Conservation (phyloP, 225 moss, liverwort and hornwort genomes). For the Asterella californica region DNA sequence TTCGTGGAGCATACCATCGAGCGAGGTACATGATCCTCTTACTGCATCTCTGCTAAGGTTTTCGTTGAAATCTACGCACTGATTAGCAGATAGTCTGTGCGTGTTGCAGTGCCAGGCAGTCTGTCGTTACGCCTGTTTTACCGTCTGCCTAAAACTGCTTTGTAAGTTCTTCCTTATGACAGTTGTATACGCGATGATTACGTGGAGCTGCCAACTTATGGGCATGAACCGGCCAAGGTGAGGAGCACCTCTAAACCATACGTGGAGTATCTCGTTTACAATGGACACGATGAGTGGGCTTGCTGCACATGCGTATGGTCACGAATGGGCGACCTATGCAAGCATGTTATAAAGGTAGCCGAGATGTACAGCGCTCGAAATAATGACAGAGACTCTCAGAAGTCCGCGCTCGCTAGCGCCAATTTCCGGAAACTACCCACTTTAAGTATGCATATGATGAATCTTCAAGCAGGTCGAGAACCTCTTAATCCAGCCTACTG, state of each 20-base stretch:
- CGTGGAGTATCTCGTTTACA: slow-evolving; percentile 26
- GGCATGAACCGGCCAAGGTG: slow-evolving; percentile 26
- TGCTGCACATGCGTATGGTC: slow-evolving; percentile 30
- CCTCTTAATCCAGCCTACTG: neutral
- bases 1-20: slow-evolving; percentile 29
- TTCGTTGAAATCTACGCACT: neutral
- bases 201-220: slow-evolving; percentile 25
- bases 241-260: slow-evolving; percentile 28
- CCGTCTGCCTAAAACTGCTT: neutral
- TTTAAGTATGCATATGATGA: slow-evolving; percentile 18
- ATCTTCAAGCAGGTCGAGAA: slow-evolving; percentile 16
- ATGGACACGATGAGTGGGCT: slow-evolving; percentile 21
- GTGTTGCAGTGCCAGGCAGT: neutral
- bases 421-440: slow-evolving; percentile 9
- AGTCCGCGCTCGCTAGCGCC: neutral
- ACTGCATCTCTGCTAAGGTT: neutral
- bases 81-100: neutral
- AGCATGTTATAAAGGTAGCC: slow-evolving; percentile 22
- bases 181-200: slow-evolving; percentile 25
- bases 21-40: slow-evolving; percentile 21
- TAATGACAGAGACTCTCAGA: neutral
- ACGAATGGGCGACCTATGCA: slow-evolving; percentile 28
- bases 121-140: neutral
- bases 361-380: slow-evolving; percentile 14
- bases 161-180: neutral